phyloP scores from a whole-genome alignment of 2,329 filamentous ascomycete genomes.

The Epicoccum sorghinum region DNA sequence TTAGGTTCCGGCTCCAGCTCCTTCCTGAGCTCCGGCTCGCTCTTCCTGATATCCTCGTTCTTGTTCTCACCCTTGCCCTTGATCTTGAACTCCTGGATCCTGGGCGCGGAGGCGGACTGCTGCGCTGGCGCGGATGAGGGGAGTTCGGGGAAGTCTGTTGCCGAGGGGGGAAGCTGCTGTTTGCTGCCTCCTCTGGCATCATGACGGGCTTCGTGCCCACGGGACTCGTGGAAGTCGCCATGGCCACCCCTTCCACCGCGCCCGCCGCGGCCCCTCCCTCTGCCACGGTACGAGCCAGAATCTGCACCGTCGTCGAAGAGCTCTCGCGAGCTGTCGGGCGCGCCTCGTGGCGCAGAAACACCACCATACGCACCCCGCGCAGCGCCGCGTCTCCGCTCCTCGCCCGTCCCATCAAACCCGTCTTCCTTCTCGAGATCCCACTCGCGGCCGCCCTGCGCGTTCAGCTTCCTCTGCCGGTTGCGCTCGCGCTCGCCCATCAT shows the following conservation, averaged over 20 bases:
- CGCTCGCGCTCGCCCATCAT: conserved; percentile 69
- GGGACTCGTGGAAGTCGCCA: conserved; percentile 22
- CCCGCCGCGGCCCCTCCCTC: conserved; percentile 18
- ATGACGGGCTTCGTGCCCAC: not conserved
- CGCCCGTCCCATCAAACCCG: conserved; percentile 54
- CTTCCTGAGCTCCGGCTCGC: conserved; percentile 10
- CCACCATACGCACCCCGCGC: conserved; percentile 60
- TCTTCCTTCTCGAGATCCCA: conserved; percentile 70
- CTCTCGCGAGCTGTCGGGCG: conserved; percentile 23
- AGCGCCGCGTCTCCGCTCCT: conserved; percentile 51
- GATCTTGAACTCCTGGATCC: conserved; percentile 40
- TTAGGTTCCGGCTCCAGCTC: conserved; percentile 5
- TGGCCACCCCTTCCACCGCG: conserved; percentile 28
- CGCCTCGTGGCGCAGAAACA: conserved; percentile 46
- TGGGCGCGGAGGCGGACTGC: conserved; percentile 14
- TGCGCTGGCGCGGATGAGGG: conserved; percentile 26
- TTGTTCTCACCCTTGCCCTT: conserved; percentile 27
- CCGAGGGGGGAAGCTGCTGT: conserved; percentile 41
- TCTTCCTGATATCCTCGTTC: conserved; percentile 24
- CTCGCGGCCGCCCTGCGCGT: conserved; percentile 63
- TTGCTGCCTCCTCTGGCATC: conserved; percentile 24
- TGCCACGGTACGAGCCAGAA: conserved; percentile 23
- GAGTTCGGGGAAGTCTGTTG: conserved; percentile 55
- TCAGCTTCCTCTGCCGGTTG: conserved; percentile 65
- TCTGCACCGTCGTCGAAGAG: conserved; percentile 16